Base-by-base conservation (phyloP, 1,284 basidiomycete species). In the Fomitopsis schrenkii region DNA sequence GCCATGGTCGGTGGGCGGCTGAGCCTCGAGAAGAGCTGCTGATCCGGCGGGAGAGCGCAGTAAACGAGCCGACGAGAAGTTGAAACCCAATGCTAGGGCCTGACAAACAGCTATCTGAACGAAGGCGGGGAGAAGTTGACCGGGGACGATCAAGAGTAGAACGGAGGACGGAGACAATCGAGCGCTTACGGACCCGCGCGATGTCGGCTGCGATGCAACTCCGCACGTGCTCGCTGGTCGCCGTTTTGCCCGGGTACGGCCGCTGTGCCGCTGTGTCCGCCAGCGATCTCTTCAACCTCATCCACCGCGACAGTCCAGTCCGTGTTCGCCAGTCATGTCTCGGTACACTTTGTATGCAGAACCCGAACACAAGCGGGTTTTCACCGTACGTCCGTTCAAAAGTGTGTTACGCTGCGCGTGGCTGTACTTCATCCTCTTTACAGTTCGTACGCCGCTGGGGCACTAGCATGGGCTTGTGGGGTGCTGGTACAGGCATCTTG, bases 401-500 rank as follows among this genome's bases (percentile, higher is more conserved):
- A n/a, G 8, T 40, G 6, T 8, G 3, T 12, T 36, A 7, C 14
- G 38, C 3, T 14, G 38, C 14, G 38, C 38, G 14, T 15, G 9
- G 19, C 44, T 46, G 2, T 28, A 33, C 9, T 10, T 6, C 19
- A 44, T 15, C 33, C 9, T 42, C 17, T n/a, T 26, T 28, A 5
- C 62, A 75, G 75, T 65, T 72, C 57, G 60, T 62, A 54, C 72
- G 80, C 74, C 80, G 77, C 44, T 91, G 89, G 90, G 73, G 77
- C 35, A 74, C 82, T 12, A 83, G 79, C 64, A 71, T 88, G 62
- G 81, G 82, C 33, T 71, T 89, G 50, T 93, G 91, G 91, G 88
- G 88, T 62, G 75, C 81, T 61, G 87, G 88, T 66, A 80, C 77
- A 66, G 90, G 90, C 58, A 77, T 86, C 46, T 80, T 83, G 56